Percentiles rank a stretch among this genome's conserved stretches.
Conservation (phyloP, 352 stramenopile species). For the Achlya hypogyna region DNA sequence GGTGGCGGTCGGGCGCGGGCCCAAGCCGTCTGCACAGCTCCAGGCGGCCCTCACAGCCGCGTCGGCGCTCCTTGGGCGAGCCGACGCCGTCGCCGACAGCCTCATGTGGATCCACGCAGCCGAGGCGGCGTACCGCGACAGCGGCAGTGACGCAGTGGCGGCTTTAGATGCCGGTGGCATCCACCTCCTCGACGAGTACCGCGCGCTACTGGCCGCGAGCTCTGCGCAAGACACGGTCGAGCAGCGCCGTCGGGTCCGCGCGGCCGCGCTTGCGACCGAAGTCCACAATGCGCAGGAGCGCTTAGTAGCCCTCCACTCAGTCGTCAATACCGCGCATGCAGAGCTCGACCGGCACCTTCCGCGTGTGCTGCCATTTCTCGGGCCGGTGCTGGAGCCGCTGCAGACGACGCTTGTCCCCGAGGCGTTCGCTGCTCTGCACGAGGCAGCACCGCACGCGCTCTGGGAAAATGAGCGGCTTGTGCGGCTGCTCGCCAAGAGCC, state of each 20-base stretch:
- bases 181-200: neutral
- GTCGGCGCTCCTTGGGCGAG: neutral
- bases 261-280: too few relatives aligned
- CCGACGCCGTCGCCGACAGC: neutral
- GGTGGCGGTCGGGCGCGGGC: neutral
- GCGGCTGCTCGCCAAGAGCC: slow-evolving; percentile 59
- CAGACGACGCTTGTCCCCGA: neutral
- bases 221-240: neutral
- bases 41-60: neutral
- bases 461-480: slow-evolving; percentile 70
- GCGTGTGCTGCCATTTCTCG: neutral
- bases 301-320: neutral
- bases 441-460: slow-evolving; percentile 22
- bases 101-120: neutral
- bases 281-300: too few relatives aligned
- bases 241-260: too few relatives aligned
- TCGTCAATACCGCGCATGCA: neutral
- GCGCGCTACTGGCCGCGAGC: neutral
- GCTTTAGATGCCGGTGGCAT: neutral
- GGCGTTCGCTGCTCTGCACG: neutral
- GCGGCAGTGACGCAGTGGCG: neutral
- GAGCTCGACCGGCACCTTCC: neutral
- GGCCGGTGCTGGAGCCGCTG: neutral
- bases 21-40: neutral
- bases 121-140: slow-evolving; percentile 6